Conservation (phyloP, 2,329 filamentous ascomycete species). For the Thelonectria blattea region DNA sequence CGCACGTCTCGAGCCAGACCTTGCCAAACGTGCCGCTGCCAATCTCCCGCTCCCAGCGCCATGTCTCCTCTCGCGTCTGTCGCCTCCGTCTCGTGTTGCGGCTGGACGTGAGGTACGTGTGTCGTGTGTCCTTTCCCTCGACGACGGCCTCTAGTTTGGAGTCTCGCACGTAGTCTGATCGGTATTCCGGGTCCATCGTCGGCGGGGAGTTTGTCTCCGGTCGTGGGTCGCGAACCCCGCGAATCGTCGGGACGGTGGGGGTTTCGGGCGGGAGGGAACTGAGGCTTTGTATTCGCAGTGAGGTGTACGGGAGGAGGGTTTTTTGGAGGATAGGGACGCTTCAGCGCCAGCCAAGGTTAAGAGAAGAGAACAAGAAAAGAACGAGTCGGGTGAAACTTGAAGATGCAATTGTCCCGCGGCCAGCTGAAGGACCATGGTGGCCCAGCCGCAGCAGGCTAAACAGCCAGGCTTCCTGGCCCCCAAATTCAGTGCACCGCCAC, state of each 20-base stretch:
- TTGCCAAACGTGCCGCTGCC: background rate
- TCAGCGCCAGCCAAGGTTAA: too few species aligned
- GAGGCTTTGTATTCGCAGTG: too few species aligned
- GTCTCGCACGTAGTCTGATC: background rate
- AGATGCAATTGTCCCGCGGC: background rate
- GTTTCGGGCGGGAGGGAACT: too few species aligned
- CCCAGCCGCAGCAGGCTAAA: background rate
- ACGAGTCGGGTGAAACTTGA: too few species aligned
- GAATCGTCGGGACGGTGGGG: too few species aligned
- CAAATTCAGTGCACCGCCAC: background rate
- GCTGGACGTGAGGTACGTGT: background rate
- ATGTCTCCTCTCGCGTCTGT: background rate
- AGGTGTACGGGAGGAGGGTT: too few species aligned
- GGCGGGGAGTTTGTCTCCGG: background rate
- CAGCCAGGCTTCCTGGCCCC: background rate
- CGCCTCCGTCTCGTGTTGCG: background rate
- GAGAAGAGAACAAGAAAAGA: too few species aligned
- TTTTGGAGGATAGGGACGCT: too few species aligned
- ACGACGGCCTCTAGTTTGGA: background rate
- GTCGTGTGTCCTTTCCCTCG: background rate
- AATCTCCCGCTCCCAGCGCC: background rate
- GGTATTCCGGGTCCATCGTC: background rate
- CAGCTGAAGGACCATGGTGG: background rate
- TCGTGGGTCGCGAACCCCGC: background rate
- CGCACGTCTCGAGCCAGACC: slow-evolving; percentile 5